Percentiles rank a stretch among this genome's conserved stretches.
Evolutionary conservation across 768 basidiomycete species (phyloP).

Genomic region (Coprinopsis marcescibilis): DNA sequence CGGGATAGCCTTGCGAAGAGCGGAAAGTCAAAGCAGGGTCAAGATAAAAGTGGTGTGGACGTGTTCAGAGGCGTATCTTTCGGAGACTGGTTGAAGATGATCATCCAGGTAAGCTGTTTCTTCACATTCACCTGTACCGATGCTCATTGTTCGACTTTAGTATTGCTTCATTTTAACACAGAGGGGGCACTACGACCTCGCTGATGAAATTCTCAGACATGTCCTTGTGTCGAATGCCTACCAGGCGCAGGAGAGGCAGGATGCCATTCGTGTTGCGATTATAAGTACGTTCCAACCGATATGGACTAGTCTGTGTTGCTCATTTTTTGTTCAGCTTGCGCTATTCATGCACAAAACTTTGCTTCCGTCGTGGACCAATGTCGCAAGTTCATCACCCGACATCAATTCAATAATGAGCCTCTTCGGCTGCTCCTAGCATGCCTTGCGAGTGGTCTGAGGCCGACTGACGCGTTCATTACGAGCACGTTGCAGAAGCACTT

Average conservation of each 20-base stretch:
- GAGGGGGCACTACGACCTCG: conserved; percentile 56
- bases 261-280: conserved; percentile 69
- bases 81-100: conserved; percentile 78
- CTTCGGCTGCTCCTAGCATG: conserved; percentile 70
- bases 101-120: conserved; percentile 63
- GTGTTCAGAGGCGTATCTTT: conserved; percentile 79
- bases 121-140: background rate
- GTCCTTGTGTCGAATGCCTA: conserved; percentile 71
- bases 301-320: background rate
- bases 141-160: conserved; percentile 29
- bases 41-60: conserved; percentile 42
- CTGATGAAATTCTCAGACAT: conserved; percentile 73
- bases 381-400: conserved; percentile 63
- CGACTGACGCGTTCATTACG: conserved; percentile 72
- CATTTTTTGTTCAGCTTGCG: conserved; percentile 54
- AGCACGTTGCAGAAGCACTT: conserved; percentile 80
- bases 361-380: conserved; percentile 64
- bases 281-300: conserved; percentile 52
- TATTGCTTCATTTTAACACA: conserved; percentile 68
- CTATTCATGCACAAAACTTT: conserved; percentile 52
- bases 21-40: conserved; percentile 35
- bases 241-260: conserved; percentile 52
- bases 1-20: conserved; percentile 45
- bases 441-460: conserved; percentile 62
- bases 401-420: conserved; percentile 88